Percentiles rank a stretch among this genome's conserved stretches.
Conservation (phyloP, 1,139 yeast species). For the Scheffersomyces insectosa region DNA sequence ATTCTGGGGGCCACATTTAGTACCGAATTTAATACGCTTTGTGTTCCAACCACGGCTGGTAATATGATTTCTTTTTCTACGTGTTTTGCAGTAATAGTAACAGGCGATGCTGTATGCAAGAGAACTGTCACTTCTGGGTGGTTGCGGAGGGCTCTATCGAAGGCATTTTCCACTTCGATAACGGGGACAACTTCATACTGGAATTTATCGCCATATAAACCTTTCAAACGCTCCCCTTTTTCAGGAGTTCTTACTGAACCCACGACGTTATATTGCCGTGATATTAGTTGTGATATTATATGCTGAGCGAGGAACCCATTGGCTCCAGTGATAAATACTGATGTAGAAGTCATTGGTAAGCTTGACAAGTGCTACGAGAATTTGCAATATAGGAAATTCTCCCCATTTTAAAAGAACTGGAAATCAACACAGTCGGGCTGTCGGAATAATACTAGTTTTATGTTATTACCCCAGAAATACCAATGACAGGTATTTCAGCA, state of each 20-base stretch:
- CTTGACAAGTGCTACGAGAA: no score
- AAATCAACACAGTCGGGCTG: no score
- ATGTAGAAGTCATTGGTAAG: no score
- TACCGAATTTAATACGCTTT: constrained; percentile 32
- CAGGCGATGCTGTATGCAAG: constrained; percentile 25
- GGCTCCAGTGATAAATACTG: constrained; percentile 42
- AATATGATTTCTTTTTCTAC: constrained; percentile 40
- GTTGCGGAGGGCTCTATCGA: constrained; percentile 29
- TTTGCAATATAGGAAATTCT: no score
- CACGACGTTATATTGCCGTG: constrained; percentile 31
- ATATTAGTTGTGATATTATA: constrained; percentile 23
- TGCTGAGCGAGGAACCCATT: constrained; percentile 42
- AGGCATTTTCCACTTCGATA: constrained; percentile 29
- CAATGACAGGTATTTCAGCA: no score
- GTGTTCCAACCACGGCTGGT: constrained; percentile 44
- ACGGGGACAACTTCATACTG: constrained; percentile 29
- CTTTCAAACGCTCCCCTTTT: constrained; percentile 32
- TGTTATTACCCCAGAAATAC: no score
- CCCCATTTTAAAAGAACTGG: no score
- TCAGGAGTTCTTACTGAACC: constrained; percentile 37
- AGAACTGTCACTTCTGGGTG: constrained; percentile 26
- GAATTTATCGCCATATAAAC: constrained; percentile 22
- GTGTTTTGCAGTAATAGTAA: constrained; percentile 29
- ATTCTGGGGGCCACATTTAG: constrained; percentile 24
- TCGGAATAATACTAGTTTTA: no score